A percentile compares a stretch with the other conserved stretches of the same genome.
Evolutionary conservation across 2,329 filamentous ascomycete genomes (phyloP).

Genomic region (Fusarium continuum): DNA sequence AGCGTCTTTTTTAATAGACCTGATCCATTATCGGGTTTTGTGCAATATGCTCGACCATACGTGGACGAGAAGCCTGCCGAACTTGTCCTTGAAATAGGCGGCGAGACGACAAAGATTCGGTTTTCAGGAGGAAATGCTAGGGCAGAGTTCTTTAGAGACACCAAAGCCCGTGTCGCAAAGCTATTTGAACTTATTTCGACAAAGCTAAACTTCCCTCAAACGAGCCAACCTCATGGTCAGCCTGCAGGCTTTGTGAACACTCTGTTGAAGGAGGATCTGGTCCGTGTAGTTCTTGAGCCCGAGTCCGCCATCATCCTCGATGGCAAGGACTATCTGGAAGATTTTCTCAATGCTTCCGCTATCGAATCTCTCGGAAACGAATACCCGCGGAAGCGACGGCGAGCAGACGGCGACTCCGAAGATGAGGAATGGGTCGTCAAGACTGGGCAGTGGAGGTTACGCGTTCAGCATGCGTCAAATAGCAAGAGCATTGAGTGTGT

Average conservation of each 20-base stretch:
- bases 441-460: constrained; percentile 76
- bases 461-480: constrained; percentile 64
- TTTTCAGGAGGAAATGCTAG: constrained; percentile 53
- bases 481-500: constrained; percentile 73
- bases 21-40: constrained; percentile 58
- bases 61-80: constrained; percentile 79
- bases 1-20: constrained; percentile 62
- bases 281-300: constrained; percentile 70
- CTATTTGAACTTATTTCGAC: constrained; percentile 83
- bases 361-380: constrained; percentile 43
- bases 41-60: constrained; percentile 85
- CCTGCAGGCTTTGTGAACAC: constrained; percentile 74
- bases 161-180: constrained; percentile 74
- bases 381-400: constrained; percentile 57
- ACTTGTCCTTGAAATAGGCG: constrained; percentile 82
- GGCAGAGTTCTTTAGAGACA: constrained; percentile 78
- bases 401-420: constrained; percentile 49
- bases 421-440: constrained; percentile 69
- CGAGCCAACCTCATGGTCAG: constrained; percentile 69
- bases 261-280: constrained; percentile 73
- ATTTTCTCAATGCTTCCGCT: constrained; percentile 41
- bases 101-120: constrained; percentile 69
- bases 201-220: constrained; percentile 75
- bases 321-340: constrained; percentile 56
- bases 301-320: constrained; percentile 69